Evolutionary conservation across 2,329 filamentous ascomycete species (phyloP).

Genomic region (Xylariales sp.): DNA sequence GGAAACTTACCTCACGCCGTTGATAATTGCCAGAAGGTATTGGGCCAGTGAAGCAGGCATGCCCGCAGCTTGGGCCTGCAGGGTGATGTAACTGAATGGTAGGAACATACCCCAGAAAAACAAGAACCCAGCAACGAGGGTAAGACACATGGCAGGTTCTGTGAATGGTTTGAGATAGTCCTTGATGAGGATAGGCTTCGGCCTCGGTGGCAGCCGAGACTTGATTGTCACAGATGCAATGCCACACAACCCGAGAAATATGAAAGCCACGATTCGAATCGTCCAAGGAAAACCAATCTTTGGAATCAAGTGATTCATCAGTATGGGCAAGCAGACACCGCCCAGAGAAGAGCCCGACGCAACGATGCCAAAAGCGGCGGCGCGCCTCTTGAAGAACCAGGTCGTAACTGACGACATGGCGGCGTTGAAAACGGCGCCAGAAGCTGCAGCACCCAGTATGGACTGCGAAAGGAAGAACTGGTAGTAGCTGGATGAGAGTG

Average conservation of each 20-base stretch:
- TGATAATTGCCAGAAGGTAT: constrained; percentile 54
- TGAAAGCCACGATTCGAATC: constrained; percentile 31
- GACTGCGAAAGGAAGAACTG: constrained; percentile 36
- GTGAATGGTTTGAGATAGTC: constrained; percentile 43
- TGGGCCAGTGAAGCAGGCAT: constrained; percentile 36
- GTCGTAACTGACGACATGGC: constrained; percentile 31
- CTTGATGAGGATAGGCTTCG: constrained; percentile 35
- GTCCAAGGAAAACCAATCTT: constrained; percentile 38
- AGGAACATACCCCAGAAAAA: constrained; percentile 56
- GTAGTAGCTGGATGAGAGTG: constrained; percentile 37
- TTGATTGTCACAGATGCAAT: constrained; percentile 27
- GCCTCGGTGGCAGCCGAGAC: constrained; percentile 29
- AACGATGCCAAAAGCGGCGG: constrained; percentile 42
- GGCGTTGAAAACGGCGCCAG: constrained; percentile 31
- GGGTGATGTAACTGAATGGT: constrained; percentile 48
- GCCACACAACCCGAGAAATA: constrained; percentile 29
- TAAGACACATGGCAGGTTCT: constrained; percentile 40
- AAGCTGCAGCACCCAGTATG: constrained; percentile 28
- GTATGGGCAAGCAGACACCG: constrained; percentile 52
- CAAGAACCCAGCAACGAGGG: constrained; percentile 44
- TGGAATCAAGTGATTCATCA: constrained; percentile 47
- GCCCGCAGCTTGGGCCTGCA: constrained; percentile 41
- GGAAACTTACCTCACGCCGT: constrained; percentile 39
- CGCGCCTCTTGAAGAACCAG: constrained; percentile 45
- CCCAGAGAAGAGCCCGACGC: constrained; percentile 46